Percentiles rank a stretch among this genome's conserved stretches.
Evolutionary conservation across 2,329 filamentous ascomycete genomes (phyloP).

Genomic region (Thermomyces lanuginosus): DNA sequence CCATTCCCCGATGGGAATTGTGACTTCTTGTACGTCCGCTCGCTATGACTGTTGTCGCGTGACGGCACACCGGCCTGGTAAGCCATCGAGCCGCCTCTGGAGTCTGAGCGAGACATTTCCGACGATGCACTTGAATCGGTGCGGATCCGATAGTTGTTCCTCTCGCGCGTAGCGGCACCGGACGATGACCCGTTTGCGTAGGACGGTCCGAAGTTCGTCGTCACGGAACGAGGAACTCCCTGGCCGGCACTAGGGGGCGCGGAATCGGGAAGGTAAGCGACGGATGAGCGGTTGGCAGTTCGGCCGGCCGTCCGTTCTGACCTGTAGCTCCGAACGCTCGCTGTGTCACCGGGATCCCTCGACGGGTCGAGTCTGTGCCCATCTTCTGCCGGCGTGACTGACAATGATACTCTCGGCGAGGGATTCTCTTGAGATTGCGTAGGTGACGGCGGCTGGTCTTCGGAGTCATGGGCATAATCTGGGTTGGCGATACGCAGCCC

Average conservation of each 20-base stretch:
- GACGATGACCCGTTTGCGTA: slow-evolving; percentile 25
- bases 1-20: slow-evolving; percentile 42
- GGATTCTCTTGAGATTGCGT: background rate
- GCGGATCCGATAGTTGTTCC: slow-evolving; percentile 36
- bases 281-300: slow-evolving; percentile 26
- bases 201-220: slow-evolving; percentile 31
- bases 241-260: slow-evolving; percentile 22
- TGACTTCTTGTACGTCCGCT: slow-evolving; percentile 49
- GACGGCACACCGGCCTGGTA: slow-evolving; percentile 46
- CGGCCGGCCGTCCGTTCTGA: slow-evolving; percentile 8
- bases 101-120: slow-evolving; percentile 44
- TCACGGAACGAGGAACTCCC: slow-evolving; percentile 28
- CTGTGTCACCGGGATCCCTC: slow-evolving; percentile 5
- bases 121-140: slow-evolving; percentile 41
- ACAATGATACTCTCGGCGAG: too few relatives aligned
- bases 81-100: slow-evolving; percentile 42
- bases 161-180: slow-evolving; percentile 21
- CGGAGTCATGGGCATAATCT: slow-evolving; percentile 60
- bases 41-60: slow-evolving; percentile 52
- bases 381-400: slow-evolving; percentile 3
- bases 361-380: slow-evolving; percentile 8
- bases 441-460: slow-evolving; percentile 9
- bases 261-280: slow-evolving; percentile 15
- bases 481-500: slow-evolving; percentile 94
- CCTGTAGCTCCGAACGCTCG: slow-evolving; percentile 3